Percentiles rank a stretch among this genome's conserved stretches.
Conservation (phyloP, 345 rosid genomes). For the Hypericum androsaemum region DNA sequence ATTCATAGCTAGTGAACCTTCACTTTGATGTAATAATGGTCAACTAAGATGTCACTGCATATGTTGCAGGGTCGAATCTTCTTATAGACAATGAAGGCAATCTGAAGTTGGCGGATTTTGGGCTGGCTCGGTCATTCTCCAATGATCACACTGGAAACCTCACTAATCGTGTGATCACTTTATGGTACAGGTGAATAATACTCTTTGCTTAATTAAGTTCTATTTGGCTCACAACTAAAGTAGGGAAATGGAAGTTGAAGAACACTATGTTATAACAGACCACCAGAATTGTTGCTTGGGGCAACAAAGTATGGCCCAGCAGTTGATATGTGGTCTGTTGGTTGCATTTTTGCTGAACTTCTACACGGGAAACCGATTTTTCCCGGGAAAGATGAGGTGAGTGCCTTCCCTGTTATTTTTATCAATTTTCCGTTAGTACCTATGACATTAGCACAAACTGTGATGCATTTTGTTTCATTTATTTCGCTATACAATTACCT, state of each 20-base stretch:
- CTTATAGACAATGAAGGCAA: slow-evolving; percentile 89
- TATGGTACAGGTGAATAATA: slow-evolving; percentile 75
- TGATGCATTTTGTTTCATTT: not conserved
- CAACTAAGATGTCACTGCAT: slow-evolving; percentile 4
- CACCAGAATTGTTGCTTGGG: slow-evolving; percentile 94
- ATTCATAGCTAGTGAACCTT: not conserved
- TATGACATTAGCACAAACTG: not conserved
- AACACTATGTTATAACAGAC: slow-evolving; percentile 37
- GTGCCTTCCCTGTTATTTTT: slow-evolving; percentile 2
- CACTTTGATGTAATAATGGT: slow-evolving; percentile 1
- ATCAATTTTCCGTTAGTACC: not conserved
- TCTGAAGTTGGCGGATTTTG: slow-evolving; percentile 91
- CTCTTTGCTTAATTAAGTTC: not conserved
- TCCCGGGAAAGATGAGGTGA: slow-evolving; percentile 89
- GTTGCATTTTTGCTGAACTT: slow-evolving; percentile 94
- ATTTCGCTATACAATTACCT: not conserved
- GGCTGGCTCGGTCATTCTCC: slow-evolving; percentile 81
- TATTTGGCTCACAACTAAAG: not conserved
- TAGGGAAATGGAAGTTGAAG: not conserved
- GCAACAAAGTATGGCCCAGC: slow-evolving; percentile 93
- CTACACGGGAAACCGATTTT: slow-evolving; percentile 81
- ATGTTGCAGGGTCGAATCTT: slow-evolving; percentile 79
- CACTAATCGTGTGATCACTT: slow-evolving; percentile 84
- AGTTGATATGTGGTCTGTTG: slow-evolving; percentile 96
- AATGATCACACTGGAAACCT: slow-evolving; percentile 64